Evolutionary conservation across 2,329 filamentous ascomycete species (phyloP), one percentile per base, ranked within the genome.

Genomic region (Emericellopsis cladophorae): DNA sequence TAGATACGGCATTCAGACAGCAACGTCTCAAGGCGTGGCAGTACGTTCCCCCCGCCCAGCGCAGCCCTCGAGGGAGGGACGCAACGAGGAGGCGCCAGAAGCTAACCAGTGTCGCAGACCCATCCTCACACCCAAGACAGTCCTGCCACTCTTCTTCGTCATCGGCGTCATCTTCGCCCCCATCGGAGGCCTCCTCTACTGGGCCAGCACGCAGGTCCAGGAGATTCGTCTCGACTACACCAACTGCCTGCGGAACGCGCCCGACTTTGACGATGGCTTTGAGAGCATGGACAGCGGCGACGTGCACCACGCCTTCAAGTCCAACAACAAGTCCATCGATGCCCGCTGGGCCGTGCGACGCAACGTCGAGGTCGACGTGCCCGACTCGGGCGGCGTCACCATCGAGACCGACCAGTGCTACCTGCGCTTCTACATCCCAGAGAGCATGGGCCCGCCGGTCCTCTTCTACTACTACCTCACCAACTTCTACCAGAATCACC

Each of bases 401-500:
- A 62, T 65, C 39, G 64, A 63, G 45, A 62, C 65, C 39, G 64
- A 62, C 45, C 51, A 75, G 62, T 98, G 92, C 71, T 73, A 73
- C 26, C 62, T 98, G 42, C 70, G 77, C 46, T 95, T 96, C 62
- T 68, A 74, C 31, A 79, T 95, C 8, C 86, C 87, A 2, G 81
- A 90, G 52, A 67, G 79, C 44, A 81, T 98, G 61, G 70, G 74
- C 4, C 76, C 88, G 1, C 88, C 90, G 0, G 84, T 98, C 10
- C 75, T 90, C 45, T 79, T 96, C 61, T 98, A 95, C 68, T 98
- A 98, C 62, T 83, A 84, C 50, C 79, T 98, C 47, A 90, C 87
- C 43, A 95, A 96, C 65, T 98, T 98, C 66, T 96, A 96, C 67
- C 92, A 98, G 63, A 98, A 98, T 58, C 92, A 98, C 58, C 83